Evolutionary conservation across 2,329 filamentous ascomycete genomes (phyloP).

Genomic region (Microdochium bolleyi): DNA sequence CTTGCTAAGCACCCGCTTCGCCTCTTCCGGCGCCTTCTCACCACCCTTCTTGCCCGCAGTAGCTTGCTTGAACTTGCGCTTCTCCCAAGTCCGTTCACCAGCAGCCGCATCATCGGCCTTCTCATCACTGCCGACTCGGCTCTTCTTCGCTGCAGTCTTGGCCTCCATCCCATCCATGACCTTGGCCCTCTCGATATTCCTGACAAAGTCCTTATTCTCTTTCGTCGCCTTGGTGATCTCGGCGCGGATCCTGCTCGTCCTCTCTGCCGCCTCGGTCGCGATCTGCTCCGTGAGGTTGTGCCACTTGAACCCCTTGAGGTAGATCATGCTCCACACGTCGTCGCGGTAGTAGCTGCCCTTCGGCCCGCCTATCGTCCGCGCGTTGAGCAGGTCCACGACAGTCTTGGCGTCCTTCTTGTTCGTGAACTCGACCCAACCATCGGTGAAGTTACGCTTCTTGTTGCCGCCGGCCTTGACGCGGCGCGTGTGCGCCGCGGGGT

Average conservation of each 20-base stretch:
- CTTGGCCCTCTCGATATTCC: slow-evolving; percentile 73
- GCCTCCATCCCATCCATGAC: slow-evolving; percentile 67
- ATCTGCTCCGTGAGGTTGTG: slow-evolving; percentile 68
- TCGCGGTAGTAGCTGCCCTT: slow-evolving; percentile 79
- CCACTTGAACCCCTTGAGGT: slow-evolving; percentile 82
- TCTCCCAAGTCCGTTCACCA: slow-evolving; percentile 5
- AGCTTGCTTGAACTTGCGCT: slow-evolving; percentile 19
- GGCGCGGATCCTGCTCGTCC: slow-evolving; percentile 65
- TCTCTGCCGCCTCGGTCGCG: slow-evolving; percentile 71
- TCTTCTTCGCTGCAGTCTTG: slow-evolving; percentile 42
- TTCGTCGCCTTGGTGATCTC: slow-evolving; percentile 68
- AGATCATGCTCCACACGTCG: slow-evolving; percentile 79
- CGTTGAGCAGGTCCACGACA: slow-evolving; percentile 70
- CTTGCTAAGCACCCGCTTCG: slow-evolving; percentile 19
- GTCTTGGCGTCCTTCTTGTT: slow-evolving; percentile 69
- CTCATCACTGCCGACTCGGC: slow-evolving; percentile 11
- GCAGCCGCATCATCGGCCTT: slow-evolving; percentile 1
- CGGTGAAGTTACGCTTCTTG: slow-evolving; percentile 73
- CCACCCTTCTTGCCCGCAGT: slow-evolving; percentile 15
- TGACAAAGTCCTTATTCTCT: slow-evolving; percentile 76
- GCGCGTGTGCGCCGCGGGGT: slow-evolving; percentile 55
- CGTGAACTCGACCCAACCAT: slow-evolving; percentile 81
- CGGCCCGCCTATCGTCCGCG: slow-evolving; percentile 71
- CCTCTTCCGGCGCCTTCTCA: slow-evolving; percentile 17
- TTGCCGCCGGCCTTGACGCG: slow-evolving; percentile 70